Evolutionary conservation across 2,329 filamentous ascomycete species (phyloP).

Genomic region (Paraconiothyrium brasiliense): DNA sequence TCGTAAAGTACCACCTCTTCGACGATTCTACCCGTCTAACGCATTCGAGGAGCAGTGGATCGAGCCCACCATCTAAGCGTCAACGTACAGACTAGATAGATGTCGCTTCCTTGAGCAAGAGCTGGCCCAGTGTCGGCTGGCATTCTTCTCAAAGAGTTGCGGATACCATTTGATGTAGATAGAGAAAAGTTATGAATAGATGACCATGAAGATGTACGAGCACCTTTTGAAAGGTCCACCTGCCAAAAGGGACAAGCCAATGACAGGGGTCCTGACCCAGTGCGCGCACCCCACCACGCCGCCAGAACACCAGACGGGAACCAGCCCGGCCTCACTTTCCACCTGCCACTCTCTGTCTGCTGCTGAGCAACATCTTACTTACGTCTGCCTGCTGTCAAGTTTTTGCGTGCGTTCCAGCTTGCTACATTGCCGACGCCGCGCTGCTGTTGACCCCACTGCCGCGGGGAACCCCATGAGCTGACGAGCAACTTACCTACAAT

Average conservation of each 20-base stretch:
- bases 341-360: slow-evolving; percentile 5
- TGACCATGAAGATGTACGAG: slow-evolving; percentile 1
- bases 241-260: slow-evolving; percentile 1
- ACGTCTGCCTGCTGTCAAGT: background rate
- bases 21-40: slow-evolving; percentile 7
- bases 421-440: slow-evolving; percentile 4
- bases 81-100: slow-evolving; percentile 15
- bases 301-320: slow-evolving; percentile 6
- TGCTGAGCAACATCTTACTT: slow-evolving; percentile 9
- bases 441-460: slow-evolving; percentile 6
- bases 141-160: background rate
- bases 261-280: slow-evolving; percentile 10
- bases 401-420: slow-evolving; percentile 5
- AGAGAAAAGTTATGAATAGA: slow-evolving; percentile 13
- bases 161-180: slow-evolving; percentile 10
- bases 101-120: background rate
- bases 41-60: slow-evolving; percentile 12
- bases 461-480: slow-evolving; percentile 1
- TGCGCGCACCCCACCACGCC: slow-evolving; percentile 14
- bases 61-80: slow-evolving; percentile 8
- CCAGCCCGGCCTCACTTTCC: slow-evolving; percentile 1
- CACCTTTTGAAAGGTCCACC: background rate
- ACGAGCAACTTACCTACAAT: background rate
- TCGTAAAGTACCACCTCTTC: slow-evolving; percentile 49
- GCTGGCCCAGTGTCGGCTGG: background rate